Base-by-base conservation (phyloP, 371 early-diverging fungal species). In the Massospora cicadina region DNA sequence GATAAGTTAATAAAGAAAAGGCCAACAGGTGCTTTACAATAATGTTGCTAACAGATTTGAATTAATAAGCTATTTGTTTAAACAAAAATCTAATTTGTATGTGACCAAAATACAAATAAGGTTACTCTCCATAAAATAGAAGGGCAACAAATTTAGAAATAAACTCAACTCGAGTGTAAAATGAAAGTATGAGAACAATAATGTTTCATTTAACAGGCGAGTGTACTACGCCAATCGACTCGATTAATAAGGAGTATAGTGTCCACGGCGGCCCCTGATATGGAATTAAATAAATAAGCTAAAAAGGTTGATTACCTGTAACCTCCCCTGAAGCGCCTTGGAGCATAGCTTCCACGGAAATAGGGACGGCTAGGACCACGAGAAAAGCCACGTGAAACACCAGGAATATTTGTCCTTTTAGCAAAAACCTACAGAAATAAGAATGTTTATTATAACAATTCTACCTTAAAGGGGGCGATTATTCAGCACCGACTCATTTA, bases 351-450 rank as follows among this genome's bases (percentile, higher is more conserved):
- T 27, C 64, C 64, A 28, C 29, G 64, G n/a, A 2, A 10, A 31
- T 23, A 26, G 13, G n/a, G 13, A 17, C 43, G 43, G 26, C 64
- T 55, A n/a, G 12, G 27, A 32, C 64, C 64, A 55, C 64, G 64
- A 27, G 23, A 25, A 3, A n/a, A 17, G 2, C 63, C 28, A 62
- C 33, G 24, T 0, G 24, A 31, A 31, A 91, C 80, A 5, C 89
- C 89, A 13, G 94, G 96, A n/a, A 98, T 75, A 68, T 98, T 98
- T 65, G 98, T 95, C 59, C 98, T 88, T 78, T 98, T 98, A n/a
- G 91, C 76, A 23, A 83, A 81, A 30, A 90, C 91, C 80, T 75
- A 60, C 54, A 62, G 25, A 30, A 17, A 58, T n/a, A 10, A 17
- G 30, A 43, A 43, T 43, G 5, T 10, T 43, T 43, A 5, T 10